Conservation (phyloP, 148 eudicot species). For the Rhododendron griersonianum region DNA sequence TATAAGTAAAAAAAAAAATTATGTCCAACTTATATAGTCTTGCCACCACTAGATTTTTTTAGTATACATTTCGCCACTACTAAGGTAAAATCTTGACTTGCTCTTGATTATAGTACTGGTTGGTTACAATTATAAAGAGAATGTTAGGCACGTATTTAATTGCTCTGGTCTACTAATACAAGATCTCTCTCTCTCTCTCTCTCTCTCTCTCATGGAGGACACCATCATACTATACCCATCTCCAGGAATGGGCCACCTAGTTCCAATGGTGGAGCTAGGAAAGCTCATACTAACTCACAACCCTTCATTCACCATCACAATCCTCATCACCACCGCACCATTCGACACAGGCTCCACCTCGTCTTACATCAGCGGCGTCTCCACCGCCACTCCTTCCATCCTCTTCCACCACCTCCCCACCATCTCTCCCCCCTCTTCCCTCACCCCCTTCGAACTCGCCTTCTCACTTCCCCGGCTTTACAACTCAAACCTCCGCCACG, state of each 20-base stretch:
- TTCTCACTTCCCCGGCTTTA: constrained; percentile 19
- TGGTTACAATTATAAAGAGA: no score
- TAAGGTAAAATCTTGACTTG: no score
- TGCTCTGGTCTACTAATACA: no score
- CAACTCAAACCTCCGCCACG: constrained; percentile 7
- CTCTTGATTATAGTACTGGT: no score
- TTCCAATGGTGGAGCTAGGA: constrained; percentile 30
- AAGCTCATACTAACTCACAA: constrained; percentile 23
- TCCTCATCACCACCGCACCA: constrained; percentile 15
- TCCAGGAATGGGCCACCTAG: constrained; percentile 24
- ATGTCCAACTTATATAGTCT: no score
- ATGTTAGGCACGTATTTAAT: no score
- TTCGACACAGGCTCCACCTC: constrained; percentile 19
- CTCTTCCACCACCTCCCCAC: constrained; percentile 28
- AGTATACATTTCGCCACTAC: no score
- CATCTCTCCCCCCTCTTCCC: constrained; percentile 1
- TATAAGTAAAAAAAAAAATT: no score
- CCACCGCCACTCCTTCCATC: constrained; percentile 27
- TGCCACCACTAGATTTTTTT: no score
- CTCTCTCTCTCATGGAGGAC: not conserved
- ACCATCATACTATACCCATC: constrained; percentile 22
- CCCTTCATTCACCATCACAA: constrained; percentile 18
- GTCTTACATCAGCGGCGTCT: constrained; percentile 16
- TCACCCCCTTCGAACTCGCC: not conserved
- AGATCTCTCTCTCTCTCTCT: not conserved